Base-by-base conservation (phyloP, 805 yeast species). In the Candida rishiriensis region DNA sequence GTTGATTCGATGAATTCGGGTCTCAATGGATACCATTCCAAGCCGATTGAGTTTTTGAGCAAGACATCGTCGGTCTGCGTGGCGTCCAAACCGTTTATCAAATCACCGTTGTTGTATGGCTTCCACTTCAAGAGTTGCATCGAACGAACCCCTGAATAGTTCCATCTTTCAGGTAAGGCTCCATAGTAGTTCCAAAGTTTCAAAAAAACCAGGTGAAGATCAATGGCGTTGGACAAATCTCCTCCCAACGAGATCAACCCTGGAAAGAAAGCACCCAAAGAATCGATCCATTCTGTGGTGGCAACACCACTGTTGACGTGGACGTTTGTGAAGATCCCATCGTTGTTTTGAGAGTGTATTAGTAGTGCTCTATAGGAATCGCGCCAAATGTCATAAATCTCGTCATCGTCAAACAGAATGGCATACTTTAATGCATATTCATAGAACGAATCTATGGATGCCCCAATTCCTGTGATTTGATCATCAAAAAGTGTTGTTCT, bases 1-100 rank as follows among this genome's bases (percentile, higher is more conserved):
- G 95, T 88, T 0, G 95, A 85, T 60, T 90, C 98, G 36, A 88
- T 75, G 53, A 89, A 88, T 59, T 90, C 98, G 0, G 98, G 98
- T 43, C 98, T 69, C 36, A 90, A 68, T 2, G 97, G 96, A 56
- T 88, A 90, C 97, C 97, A 90, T 58, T 87, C 95, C 30, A 88
- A 65, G 0, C 77, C 68, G 3, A 85, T 64, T 1, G 77, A 67
- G 36, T 66, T 67, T 6, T 52, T 49, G 17, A 63, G 50, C 12
- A 60, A 35, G 2, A 54, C 37, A 28, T 57, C 57, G 18, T 57
- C 47, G 1, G 65, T 61, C 16, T 50, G 47, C 11, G 53, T 55
- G 3, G 34, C 10, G 29, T 53, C 44, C 21, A 59, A 47, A 1
- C 61, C 59, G 11, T 44, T 42, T 9, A 60, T 45, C 2, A 50